Evolutionary conservation across 2,329 filamentous ascomycete species (phyloP), one percentile per base, ranked within the genome.

Genomic region (Mycosphaerelloides madeirae): DNA sequence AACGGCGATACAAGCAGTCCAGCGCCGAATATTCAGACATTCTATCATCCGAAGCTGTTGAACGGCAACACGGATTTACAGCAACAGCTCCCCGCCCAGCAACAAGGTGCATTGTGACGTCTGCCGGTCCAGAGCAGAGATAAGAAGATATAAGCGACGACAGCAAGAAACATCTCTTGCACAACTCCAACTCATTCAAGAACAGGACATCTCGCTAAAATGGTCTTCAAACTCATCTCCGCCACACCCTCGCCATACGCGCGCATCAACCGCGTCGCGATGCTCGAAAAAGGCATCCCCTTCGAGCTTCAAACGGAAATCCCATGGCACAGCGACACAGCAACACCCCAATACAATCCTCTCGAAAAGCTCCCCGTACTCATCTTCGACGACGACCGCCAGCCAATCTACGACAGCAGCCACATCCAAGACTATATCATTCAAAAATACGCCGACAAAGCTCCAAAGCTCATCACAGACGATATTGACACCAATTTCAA

Each of bases 181-280:
- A 25, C 22, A 25, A 25, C 22, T 9, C 22, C 22, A 6, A 25
- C 5, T 9, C 22, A 25, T 25, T 25, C 22, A 25, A 25, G 22
- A 25, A 25, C 31, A 32, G 31, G 6, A 6, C 11, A 38, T n/a
- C 3, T 14, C 35, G 19, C 15, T 18, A 45, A 11, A 29, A 52
- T 47, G 45, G 52, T 54, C 38, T 61, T 55, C 32, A 61, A 53
- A 2, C 50, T 64, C n/a, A 63, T 64, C 49, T 56, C 51, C 41
- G 65, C 65, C 8, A 66, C 65, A 1, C 64, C 66, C 14, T 68
- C 64, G 2, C 66, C 66, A 6, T 69, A 68, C 49, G 66, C 68
- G 8, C 64, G 66, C 34, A 69, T 70, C 58, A 63, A 68, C 33
- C 62, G 67, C 52, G 69, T 71, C 28, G 59, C 61, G 3, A 59